Evolutionary conservation across 202 grass and related monocot genomes (phyloP).

Genomic region (Zizania palustris): DNA sequence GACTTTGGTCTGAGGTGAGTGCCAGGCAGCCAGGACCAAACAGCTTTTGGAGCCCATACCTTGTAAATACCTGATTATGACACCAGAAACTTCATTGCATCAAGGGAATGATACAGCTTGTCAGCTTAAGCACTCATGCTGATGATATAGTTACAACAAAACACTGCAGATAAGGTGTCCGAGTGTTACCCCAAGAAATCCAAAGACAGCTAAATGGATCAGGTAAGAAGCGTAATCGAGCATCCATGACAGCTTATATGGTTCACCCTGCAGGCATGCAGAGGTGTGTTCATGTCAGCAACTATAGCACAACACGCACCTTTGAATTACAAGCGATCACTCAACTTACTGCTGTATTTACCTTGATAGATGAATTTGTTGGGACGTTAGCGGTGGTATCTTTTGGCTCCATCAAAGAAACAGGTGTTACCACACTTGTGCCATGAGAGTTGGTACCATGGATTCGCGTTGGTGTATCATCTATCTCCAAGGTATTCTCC

Average conservation of each 20-base stretch:
- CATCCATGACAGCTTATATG: slow-evolving; percentile 56
- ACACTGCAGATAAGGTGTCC: not conserved
- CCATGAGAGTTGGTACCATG: slow-evolving; percentile 8
- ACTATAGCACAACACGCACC: slow-evolving; percentile 1
- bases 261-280: slow-evolving; percentile 58
- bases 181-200: slow-evolving; percentile 84
- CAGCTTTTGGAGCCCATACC: slow-evolving; percentile 82
- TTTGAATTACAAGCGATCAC: not conserved
- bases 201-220: slow-evolving; percentile 77
- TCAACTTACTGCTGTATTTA: slow-evolving; percentile 27
- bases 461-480: slow-evolving; percentile 42
- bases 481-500: slow-evolving; percentile 30
- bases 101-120: slow-evolving; percentile 3
- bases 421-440: slow-evolving; percentile 14
- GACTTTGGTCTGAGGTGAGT: slow-evolving; percentile 73
- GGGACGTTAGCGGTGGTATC: slow-evolving; percentile 27
- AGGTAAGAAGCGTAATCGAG: slow-evolving; percentile 82
- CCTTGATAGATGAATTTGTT: slow-evolving; percentile 31
- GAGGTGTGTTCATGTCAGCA: slow-evolving; percentile 26
- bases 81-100: slow-evolving; percentile 31
- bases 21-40: slow-evolving; percentile 74
- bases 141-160: slow-evolving; percentile 20
- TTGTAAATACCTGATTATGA: slow-evolving; percentile 75
- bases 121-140: not conserved
- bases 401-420: slow-evolving; percentile 27